A percentile compares a stretch with the other conserved stretches of the same genome.
These are phyloP conservation scores for Diutina siamensis DNA, from an alignment of 1,139 yeast genomes.

Conservation along the genomic window DNA sequence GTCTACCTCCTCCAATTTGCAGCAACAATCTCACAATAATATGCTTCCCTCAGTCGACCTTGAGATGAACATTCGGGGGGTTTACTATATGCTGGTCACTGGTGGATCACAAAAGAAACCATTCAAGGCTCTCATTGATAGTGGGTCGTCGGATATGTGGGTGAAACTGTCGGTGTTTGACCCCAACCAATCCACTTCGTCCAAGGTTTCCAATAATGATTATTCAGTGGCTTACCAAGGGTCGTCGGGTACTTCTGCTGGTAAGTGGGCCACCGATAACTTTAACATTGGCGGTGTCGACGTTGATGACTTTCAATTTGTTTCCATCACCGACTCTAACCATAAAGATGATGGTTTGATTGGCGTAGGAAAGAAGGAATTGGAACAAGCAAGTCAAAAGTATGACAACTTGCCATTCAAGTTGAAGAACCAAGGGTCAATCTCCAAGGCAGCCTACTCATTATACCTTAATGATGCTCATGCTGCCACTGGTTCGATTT, in stretches of 20 bases:
- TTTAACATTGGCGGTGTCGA: neutral
- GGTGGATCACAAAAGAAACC: neutral
- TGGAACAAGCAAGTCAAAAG: neutral
- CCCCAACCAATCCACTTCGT: neutral
- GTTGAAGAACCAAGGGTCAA: neutral
- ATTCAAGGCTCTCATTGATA: neutral
- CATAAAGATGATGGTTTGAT: neutral
- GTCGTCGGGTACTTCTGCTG: neutral
- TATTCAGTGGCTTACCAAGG: neutral
- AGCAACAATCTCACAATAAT: neutral
- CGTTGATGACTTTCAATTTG: slow-evolving; percentile 1
- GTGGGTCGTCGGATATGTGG: slow-evolving; percentile 5
- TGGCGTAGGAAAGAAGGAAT: neutral
- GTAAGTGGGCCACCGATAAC: slow-evolving; percentile 3
- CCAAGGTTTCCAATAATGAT: neutral
- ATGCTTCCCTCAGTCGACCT: neutral
- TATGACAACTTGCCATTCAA: slow-evolving; percentile 4
- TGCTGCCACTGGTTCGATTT: neutral
- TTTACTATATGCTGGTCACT: slow-evolving; percentile 1
- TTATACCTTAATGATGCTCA: slow-evolving; percentile 2
- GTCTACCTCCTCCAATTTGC: neutral
- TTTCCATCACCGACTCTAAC: neutral
- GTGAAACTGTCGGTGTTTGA: neutral
- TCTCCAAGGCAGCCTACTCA: slow-evolving; percentile 3
- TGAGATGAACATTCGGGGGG: slow-evolving; percentile 4